Base-by-base conservation (phyloP, 441 rosid genomes). In the Codiaeum variegatum region DNA sequence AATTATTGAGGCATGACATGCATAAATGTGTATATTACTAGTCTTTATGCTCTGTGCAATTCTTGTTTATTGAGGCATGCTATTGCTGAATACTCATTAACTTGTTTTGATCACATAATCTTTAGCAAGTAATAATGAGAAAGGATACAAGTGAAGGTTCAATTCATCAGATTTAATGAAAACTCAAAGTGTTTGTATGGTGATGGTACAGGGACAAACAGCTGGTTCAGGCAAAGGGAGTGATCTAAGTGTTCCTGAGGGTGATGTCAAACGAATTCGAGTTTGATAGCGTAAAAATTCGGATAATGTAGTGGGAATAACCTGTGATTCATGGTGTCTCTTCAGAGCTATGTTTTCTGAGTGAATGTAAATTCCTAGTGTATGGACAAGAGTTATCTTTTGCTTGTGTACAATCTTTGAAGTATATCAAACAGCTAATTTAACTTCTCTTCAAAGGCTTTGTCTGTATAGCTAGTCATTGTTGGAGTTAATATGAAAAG, bases 211-310 rank as follows among this genome's bases (percentile, higher is more conserved):
- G 88, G 87, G 85, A 62, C 83, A 81, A 69, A 3, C 76, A 7
- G 85, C 23, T 61, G 79, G 63, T 58, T 77, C 87, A 29, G 81
- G 88, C 3, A 84, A 74, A 34, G 85, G 86, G 46, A 79, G 78
- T 64, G 98, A 91, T 42, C 82, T 76, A 67, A 86, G 86, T 78
- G 98, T 91, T 12, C 98, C 93, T 0, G 92, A 83, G 79, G 80
- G 76, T 73, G 96, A 94, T 80, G 85, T 82, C 73, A 94, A 88
- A 69, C 85, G 87, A 75, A 73, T 89, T 15, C 82, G 92, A 60
- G 29, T 76, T 68, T 85, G 86, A 86, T 3, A 19, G 26, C 23
- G 5, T 52, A 16, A 5, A 47, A 47, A 52, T 46, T 15, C 51
- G 15, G 18, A 42, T 1, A 42, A 46, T 16, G 18, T 46, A 12